Base-by-base conservation (phyloP, 306 rosid genomes). In the Inga oerstediana region DNA sequence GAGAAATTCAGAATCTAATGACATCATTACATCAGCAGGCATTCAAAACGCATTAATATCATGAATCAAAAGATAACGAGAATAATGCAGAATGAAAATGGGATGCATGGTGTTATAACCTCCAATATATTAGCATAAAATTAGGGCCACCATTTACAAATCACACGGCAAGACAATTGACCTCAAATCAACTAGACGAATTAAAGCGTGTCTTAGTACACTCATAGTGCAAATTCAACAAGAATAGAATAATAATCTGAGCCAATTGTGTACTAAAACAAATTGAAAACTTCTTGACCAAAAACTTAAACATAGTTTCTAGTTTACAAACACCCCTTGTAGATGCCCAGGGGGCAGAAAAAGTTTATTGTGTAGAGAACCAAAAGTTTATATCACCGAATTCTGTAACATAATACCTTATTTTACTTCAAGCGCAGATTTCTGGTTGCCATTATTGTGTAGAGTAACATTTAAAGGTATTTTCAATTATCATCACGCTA, bases 261-360 rank as follows among this genome's bases (percentile, higher is more conserved):
- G 69, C 49, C n/a, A 66, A 10, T 78, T 66, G 35, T 54, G 69
- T 27, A 77, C 16, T 67, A 54, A 73, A 14, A 77, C 65, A 54
- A 70, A 69, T 41, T 70, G 14, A 71, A 71, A 44, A 12, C 4
- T 71, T 71, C 35, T 32, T 34, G 75, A 59, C 62, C 62, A 70
- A 71, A 61, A 19, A 15, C 22, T 30, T 52, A 56, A 17, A 72
- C 69, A 20, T 27, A 51, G 44, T 66, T 24, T 73, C 43, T 19
- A 74, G 45, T 32, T 74, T 32, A 39, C 58, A 73, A 27, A 73
- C 43, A 73, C 77, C 13, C 77, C 51, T 37, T 45, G 24, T 69
- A 45, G 37, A 44, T 48, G 41, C 44, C 37, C 16, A 5, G 32
- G 72, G 37, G 48, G 24, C 72, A 84, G 72, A 17, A 71, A 68